Base-by-base conservation (phyloP, 2,329 filamentous ascomycete species). In the Alternaria sp. region DNA sequence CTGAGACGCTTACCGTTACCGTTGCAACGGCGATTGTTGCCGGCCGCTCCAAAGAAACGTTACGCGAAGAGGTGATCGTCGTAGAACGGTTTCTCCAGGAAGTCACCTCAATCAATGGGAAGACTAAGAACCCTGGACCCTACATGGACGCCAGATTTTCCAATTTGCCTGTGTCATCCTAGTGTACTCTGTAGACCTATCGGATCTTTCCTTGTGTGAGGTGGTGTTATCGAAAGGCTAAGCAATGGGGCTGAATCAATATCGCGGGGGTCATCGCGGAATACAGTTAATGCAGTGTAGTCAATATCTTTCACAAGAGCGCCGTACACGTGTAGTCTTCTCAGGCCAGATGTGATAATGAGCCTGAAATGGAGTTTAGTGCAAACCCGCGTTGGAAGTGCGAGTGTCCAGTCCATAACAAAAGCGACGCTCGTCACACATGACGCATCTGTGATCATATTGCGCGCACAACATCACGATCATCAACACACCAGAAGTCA, bases 401-500 rank as follows among this genome's bases (percentile, higher is more conserved):
- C 7, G 15, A 36, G 15, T 36, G 15, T 10, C 15, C 15, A n/a
- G 8, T n/a, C 7, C 7, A 23, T 36, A 5, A 36, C 28, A 8
- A 36, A 8, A 40, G 28, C 28, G 15, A 25, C 49, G 19, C 19
- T 32, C 15, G 26, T 13, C 7, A 25, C 13, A 10, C 4, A 36
- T 36, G 11, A 21, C 28, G 30, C 28, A 51, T 19, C 30, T n/a
- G 7, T 2, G 9, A 36, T 7, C 2, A 36, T 9, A 3, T 19
- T 36, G 10, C 17, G 7, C 19, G 47, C 25, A 45, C 3, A 13
- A 43, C 55, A 60, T 62, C 66, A 67, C 62, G 17, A 54, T 40
- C n/a, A 54, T 25, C 26, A 51, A 32, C 47, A 56, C 21, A 45
- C 52, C 40, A 54, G 11, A 56, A 51, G 45, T 73, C 70, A 45